Base-by-base conservation (phyloP, 441 rosid genomes). In the Syzygium syzygioides region DNA sequence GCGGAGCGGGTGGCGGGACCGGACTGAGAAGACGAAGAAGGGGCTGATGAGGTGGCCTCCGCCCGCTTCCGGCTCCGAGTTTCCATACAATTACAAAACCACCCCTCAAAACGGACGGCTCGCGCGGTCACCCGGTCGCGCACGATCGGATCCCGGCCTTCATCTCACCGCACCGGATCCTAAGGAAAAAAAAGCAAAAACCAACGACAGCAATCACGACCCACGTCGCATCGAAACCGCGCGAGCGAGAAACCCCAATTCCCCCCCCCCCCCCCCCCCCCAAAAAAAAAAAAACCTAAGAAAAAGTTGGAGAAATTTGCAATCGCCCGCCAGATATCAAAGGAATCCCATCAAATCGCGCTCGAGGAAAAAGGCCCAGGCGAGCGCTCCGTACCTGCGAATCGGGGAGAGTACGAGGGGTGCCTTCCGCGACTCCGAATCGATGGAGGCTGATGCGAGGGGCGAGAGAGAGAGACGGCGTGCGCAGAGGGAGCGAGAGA, bases 21-120 rank as follows among this genome's bases (percentile, higher is more conserved):
- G 41, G 98, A 94, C 57, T 96, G 91, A 85, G 92, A 89, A 48
- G 97, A 92, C 90, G 96, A 92, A 90, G 98, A 95, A 91, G 98
- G 97, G 96, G 99, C 97, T 92, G 98, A 88, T 95, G 98, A 96
- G 98, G 99, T 93, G 93, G 98, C 99, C 99, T 98, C 99, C 98
- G 99, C 99, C 98, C 99, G 96, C 97, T 98, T 98, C 94, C 99
- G 99, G 98, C 99, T 96, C 89, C 99, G 98, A 95, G 99, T 98
- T 98, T 98, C 99, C 99, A 97, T 98, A 98, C 99, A 98, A 96
- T 66, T 93, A 89, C 94, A 37, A 92, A 93, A 89, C 92, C 93
- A 57, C 94, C 93, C 95, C 94, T 90, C 90, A 79, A 88, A 90
- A 85, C 87, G 87, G 87, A 90, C 53, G 93, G 91, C 87, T 88